Conservation (phyloP, 805 yeast species). For the Clavispora santaluciae region DNA sequence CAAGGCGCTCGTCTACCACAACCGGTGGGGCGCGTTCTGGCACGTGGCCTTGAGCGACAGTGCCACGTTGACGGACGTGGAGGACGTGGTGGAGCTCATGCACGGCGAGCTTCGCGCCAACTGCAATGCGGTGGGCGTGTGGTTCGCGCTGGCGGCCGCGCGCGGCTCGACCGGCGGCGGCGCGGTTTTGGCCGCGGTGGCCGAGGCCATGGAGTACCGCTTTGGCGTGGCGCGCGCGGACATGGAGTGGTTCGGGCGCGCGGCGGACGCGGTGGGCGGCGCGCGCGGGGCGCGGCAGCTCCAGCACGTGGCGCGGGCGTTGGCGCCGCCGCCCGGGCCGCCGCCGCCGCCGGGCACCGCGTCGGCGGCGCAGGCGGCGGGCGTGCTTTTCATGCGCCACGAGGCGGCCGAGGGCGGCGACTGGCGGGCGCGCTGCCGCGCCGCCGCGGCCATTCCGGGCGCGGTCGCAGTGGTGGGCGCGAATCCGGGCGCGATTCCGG, state of each 20-base stretch:
- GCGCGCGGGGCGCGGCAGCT: too few relatives aligned
- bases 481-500: too few relatives aligned
- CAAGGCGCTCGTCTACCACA: conserved; percentile 28
- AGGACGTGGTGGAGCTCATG: conserved; percentile 30
- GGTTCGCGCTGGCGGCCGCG: conserved; percentile 22
- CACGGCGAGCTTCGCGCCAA: conserved; percentile 14
- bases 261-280: not conserved
- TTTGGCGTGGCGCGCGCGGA: conserved; percentile 3
- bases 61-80: conserved; percentile 31
- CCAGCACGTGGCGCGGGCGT: not conserved
- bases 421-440: not conserved
- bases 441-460: not conserved
- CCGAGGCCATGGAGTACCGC: conserved; percentile 17
- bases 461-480: not conserved
- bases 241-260: not conserved
- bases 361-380: not conserved
- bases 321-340: not conserved
- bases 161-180: conserved; percentile 7
- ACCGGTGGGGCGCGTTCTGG: conserved; percentile 30
- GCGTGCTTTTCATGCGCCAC: not conserved
- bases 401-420: not conserved
- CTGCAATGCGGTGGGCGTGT: conserved; percentile 23
- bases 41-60: conserved; percentile 20
- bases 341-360: not conserved
- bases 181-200: conserved; percentile 14